Base-by-base conservation (phyloP, 202 grass and related monocot species). In the Schoenoplectus triqueter region DNA sequence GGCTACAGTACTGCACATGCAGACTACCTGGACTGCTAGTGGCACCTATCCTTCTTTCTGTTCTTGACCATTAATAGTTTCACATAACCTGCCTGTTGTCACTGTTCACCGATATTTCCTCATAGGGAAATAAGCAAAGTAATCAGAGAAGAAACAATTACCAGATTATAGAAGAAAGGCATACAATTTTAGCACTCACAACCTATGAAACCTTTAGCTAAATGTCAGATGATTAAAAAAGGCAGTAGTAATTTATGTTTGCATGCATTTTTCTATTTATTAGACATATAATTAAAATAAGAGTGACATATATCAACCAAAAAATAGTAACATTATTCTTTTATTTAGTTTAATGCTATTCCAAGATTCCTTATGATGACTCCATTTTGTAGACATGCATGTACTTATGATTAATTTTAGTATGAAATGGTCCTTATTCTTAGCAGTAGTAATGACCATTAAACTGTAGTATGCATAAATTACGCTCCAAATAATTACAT, bases 1-100 rank as follows among this genome's bases (percentile, higher is more conserved):
- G 1, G 52, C 73, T 77, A 55, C 52, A 71, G 68, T 46, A 77
- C 51, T 77, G 73, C 52, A 77, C 73, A 77, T 77, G 22, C 13
- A 59, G 73, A 77, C 73, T 77, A 77, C 3, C 20, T 4, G 72
- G 49, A 57, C 73, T 77, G 20, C 51, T 77, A 54, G 48, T 74
- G 17, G 71, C 21, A 6, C 73, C 73, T 77, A 77, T 14, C 51
- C 73, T 57, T 77, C 21, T 56, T 40, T 40, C 73, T 56, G 10
- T 57, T 19, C 20, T 57, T 41, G 10, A 57, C 73, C 73, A 77
- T 77, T 57, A 77, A 56, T 77, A 41, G 73, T 77, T 56, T 76
- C 49, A 77, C 21, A 55, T 0, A 62, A 77, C 5, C 50, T 77
- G 73, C 73, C 31, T 56, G 21, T 40, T 40, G 48, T 56, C 31